phyloP scores from a whole-genome alignment of 2,329 filamentous ascomycete species.

The Monilinia fructicola region DNA sequence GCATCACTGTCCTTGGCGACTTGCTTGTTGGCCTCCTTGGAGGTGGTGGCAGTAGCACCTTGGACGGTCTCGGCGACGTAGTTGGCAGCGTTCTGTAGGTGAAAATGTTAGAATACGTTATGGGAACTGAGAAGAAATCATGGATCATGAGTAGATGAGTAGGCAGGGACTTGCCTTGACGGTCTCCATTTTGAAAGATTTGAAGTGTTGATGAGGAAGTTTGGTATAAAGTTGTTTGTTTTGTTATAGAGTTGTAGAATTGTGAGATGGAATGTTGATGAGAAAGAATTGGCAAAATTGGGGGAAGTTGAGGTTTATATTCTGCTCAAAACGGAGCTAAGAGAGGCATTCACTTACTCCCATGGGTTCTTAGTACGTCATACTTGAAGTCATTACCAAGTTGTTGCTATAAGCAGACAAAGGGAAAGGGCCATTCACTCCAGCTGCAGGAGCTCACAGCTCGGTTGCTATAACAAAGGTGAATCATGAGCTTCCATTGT shows the following conservation, averaged over 20 bases:
- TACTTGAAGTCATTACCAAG: neutral
- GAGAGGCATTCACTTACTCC: neutral
- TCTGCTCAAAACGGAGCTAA: constrained; percentile 7
- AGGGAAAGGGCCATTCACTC: neutral
- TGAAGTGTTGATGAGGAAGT: constrained; percentile 26
- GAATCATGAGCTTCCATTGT: neutral
- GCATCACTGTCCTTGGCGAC: constrained; percentile 53
- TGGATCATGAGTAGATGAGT: neutral
- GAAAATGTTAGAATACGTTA: constrained; percentile 21
- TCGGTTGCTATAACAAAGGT: neutral
- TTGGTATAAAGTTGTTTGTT: constrained; percentile 24
- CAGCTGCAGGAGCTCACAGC: constrained; percentile 1
- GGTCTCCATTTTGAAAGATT: constrained; percentile 41
- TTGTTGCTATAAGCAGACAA: neutral
- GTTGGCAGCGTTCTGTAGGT: constrained; percentile 50
- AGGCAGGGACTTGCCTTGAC: constrained; percentile 36
- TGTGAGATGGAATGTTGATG: constrained; percentile 27
- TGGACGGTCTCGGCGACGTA: constrained; percentile 56
- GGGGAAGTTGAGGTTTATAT: constrained; percentile 20
- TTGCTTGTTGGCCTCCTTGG: constrained; percentile 60
- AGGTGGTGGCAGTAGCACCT: constrained; percentile 49
- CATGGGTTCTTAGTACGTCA: constrained; percentile 3
- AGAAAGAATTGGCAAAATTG: neutral
- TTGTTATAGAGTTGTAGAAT: constrained; percentile 30
- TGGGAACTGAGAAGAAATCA: neutral